phyloP scores from a whole-genome alignment of 2,329 filamentous ascomycete species.

The Didymella arachidicola region DNA sequence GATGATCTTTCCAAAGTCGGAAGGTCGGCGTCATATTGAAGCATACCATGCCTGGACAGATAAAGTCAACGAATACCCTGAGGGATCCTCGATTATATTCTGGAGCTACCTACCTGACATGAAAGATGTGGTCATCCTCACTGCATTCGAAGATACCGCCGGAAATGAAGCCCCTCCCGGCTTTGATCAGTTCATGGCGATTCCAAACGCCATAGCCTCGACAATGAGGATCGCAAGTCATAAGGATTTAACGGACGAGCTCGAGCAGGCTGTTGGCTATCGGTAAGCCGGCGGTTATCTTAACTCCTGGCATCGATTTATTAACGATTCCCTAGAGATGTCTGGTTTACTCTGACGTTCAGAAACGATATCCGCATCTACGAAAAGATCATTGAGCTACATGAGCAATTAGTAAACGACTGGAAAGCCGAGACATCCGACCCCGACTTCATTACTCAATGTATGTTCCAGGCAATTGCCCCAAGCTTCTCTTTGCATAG shows the following conservation, averaged over 20 bases:
- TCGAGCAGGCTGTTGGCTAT: constrained; percentile 37
- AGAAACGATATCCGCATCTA: constrained; percentile 29
- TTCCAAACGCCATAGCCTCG: constrained; percentile 22
- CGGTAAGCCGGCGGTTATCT: constrained; percentile 12
- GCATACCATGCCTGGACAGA: constrained; percentile 34
- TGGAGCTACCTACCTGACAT: constrained; percentile 32
- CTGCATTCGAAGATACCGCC: constrained; percentile 32
- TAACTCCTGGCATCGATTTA: neutral
- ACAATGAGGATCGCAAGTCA: constrained; percentile 34
- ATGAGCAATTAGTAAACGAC: constrained; percentile 32
- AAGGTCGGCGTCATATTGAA: constrained; percentile 26
- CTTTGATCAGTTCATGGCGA: constrained; percentile 35
- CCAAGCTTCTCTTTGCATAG: constrained; percentile 29
- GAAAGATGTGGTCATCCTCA: constrained; percentile 30
- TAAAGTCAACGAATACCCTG: constrained; percentile 34
- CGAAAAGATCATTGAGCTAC: constrained; percentile 29
- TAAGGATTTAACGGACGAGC: constrained; percentile 34
- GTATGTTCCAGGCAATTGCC: constrained; percentile 36
- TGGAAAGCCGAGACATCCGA: constrained; percentile 23
- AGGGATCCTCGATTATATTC: constrained; percentile 34
- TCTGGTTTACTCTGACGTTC: constrained; percentile 40
- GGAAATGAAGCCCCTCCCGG: constrained; percentile 29
- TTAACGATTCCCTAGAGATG: constrained; percentile 23
- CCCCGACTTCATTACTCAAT: constrained; percentile 34
- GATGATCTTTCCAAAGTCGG: constrained; percentile 26